These are phyloP conservation scores for Musa acuminata DNA, from an alignment of 176 grass and related monocot genomes.

Conservation along the genomic window DNA sequence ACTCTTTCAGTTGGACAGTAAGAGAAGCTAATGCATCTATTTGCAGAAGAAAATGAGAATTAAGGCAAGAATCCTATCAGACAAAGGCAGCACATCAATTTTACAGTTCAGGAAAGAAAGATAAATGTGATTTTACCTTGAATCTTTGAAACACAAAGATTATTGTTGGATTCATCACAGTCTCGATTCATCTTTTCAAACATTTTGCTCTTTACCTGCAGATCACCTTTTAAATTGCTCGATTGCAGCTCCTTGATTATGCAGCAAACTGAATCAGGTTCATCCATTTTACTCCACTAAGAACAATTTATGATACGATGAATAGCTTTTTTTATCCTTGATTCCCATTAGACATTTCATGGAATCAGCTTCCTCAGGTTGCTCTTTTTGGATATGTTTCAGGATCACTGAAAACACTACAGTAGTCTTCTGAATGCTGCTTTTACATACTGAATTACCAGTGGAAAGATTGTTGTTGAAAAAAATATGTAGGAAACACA, in stretches of 20 bases:
- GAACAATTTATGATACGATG: conserved; percentile 15
- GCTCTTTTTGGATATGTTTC: background rate
- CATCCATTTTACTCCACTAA: conserved; percentile 38
- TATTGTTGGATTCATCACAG: conserved; percentile 35
- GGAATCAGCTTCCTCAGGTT: conserved; percentile 1
- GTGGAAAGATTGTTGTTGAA: background rate
- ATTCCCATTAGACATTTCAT: background rate
- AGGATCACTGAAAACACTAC: background rate
- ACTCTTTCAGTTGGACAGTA: conserved; percentile 42
- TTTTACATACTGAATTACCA: background rate
- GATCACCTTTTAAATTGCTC: conserved; percentile 20
- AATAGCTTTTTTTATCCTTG: background rate
- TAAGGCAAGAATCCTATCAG: conserved; percentile 6
- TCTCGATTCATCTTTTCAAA: conserved; percentile 25
- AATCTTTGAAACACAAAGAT: conserved; percentile 43
- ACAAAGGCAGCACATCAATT: conserved; percentile 4
- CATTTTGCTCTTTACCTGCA: conserved; percentile 19
- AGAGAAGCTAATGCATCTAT: conserved; percentile 62
- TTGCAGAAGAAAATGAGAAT: conserved; percentile 15
- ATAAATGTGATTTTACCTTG: conserved; percentile 39
- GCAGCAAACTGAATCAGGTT: conserved; percentile 49
- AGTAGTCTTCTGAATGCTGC: background rate
- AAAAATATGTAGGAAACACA: background rate
- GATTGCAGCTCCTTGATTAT: conserved; percentile 71
- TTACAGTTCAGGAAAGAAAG: conserved; percentile 8